Evolutionary conservation across 108 stramenopile species (phyloP).

Genomic region (Skeletonema marinoi): DNA sequence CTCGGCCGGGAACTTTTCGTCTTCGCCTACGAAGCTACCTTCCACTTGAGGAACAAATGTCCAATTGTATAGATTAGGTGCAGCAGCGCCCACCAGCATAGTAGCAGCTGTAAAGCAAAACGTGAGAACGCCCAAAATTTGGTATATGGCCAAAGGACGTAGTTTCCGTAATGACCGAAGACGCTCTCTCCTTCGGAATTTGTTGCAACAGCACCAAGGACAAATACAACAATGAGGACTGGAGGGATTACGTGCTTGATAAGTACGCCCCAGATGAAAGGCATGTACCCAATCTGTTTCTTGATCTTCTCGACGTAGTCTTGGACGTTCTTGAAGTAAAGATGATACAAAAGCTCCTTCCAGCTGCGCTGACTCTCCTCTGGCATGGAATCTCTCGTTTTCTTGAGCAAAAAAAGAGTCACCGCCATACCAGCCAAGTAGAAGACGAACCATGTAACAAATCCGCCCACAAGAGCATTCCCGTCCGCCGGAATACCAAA

Average conservation of each 20-base stretch:
- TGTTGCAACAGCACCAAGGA: conserved; percentile 25
- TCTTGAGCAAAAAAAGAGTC: conserved; percentile 23
- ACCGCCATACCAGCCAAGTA: conserved; percentile 29
- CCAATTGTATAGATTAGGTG: conserved; percentile 20
- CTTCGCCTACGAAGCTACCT: neutral
- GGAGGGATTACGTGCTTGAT: conserved; percentile 57
- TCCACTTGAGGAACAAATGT: neutral
- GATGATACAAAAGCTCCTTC: conserved; percentile 34
- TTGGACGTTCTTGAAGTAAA: conserved; percentile 42
- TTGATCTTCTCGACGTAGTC: conserved; percentile 34
- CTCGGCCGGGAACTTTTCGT: neutral
- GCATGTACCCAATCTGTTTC: conserved; percentile 38
- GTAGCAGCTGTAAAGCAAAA: conserved; percentile 31
- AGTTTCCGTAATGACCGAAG: conserved; percentile 34
- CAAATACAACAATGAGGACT: conserved; percentile 49
- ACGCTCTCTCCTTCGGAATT: conserved; percentile 21
- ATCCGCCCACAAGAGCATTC: conserved; percentile 20
- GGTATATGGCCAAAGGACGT: conserved; percentile 42
- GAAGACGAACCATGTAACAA: conserved; percentile 38
- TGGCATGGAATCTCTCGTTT: conserved; percentile 13
- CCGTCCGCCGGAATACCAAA: conserved; percentile 25
- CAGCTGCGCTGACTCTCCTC: conserved; percentile 19
- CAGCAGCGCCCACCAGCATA: conserved; percentile 30
- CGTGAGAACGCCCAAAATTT: conserved; percentile 48
- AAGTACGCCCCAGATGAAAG: conserved; percentile 46